These are phyloP conservation scores for Fraxinus angustifolia DNA, from an alignment of 305 asterid genomes.

Conservation along the genomic window DNA sequence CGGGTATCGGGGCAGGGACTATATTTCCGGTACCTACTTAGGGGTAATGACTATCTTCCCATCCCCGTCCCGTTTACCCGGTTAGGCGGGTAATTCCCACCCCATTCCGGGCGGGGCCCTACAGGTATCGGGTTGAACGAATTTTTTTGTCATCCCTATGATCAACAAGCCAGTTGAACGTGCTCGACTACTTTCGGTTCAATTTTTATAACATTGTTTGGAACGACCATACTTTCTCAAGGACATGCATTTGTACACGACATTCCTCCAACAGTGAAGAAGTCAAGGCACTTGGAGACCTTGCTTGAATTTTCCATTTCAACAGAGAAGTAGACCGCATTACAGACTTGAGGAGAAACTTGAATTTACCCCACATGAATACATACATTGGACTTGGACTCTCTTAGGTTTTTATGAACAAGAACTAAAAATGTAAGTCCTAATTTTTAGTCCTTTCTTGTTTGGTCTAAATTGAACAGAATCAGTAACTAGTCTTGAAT, in stretches of 20 bases:
- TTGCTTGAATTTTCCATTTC: slow-evolving; percentile 18
- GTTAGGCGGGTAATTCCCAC: no score
- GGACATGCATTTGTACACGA: background rate
- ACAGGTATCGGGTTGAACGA: no score
- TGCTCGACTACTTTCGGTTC: background rate
- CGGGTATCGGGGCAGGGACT: no score
- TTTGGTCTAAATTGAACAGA: background rate
- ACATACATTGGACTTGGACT: background rate
- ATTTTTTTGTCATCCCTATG: no score
- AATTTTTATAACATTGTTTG: background rate
- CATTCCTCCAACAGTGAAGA: background rate
- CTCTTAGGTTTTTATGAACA: slow-evolving; percentile 31
- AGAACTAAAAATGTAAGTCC: slow-evolving; percentile 28
- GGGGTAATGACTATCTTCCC: no score
- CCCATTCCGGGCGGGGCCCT: no score
- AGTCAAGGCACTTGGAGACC: background rate
- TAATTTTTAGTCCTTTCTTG: background rate
- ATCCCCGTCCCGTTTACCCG: no score
- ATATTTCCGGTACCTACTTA: no score
- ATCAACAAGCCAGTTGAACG: background rate
- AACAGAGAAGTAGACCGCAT: slow-evolving; percentile 29
- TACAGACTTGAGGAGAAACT: slow-evolving; percentile 24
- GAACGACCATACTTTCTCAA: background rate
- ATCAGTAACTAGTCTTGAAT: background rate
- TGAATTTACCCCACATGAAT: slow-evolving; percentile 23